A percentile compares a stretch with the other conserved stretches of the same genome.
Evolutionary conservation across 495 filamentous ascomycete species (phyloP).

Genomic region (Hyaloscypha finlandica): DNA sequence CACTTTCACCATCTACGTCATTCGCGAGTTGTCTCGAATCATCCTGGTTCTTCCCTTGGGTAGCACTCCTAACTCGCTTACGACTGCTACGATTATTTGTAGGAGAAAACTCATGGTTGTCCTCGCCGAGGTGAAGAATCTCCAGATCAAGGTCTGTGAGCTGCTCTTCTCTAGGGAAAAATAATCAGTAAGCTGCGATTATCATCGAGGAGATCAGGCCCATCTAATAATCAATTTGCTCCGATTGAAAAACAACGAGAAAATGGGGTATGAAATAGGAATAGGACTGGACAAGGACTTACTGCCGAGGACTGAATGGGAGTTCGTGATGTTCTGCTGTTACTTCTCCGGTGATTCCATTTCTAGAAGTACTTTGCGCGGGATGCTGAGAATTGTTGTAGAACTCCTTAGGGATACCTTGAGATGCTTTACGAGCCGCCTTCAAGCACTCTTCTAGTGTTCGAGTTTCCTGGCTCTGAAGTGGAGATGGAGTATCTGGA

Average conservation of each 20-base stretch:
- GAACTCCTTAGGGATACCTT: neutral
- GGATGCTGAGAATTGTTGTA: neutral
- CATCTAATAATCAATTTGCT: neutral
- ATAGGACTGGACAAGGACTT: neutral
- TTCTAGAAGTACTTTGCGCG: no score
- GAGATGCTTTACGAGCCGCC: neutral
- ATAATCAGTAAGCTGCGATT: neutral
- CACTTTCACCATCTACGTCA: constrained; percentile 1
- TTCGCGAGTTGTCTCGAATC: neutral
- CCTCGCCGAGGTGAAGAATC: constrained; percentile 4
- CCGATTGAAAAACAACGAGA: neutral
- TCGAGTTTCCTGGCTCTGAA: neutral
- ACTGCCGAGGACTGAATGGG: neutral
- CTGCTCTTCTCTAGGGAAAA: neutral
- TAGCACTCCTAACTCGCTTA: neutral
- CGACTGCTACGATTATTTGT: neutral
- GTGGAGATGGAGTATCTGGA: neutral
- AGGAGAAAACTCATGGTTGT: neutral
- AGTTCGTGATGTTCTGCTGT: no score
- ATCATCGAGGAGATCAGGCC: neutral
- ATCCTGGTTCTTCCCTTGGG: neutral
- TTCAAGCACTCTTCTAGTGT: neutral
- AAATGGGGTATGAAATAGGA: neutral
- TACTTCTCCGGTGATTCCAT: neutral
- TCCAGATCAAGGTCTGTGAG: constrained; percentile 11